These are phyloP conservation scores for Yarrowia sp. DNA, from an alignment of 805 yeast species.

Conservation along the genomic window DNA sequence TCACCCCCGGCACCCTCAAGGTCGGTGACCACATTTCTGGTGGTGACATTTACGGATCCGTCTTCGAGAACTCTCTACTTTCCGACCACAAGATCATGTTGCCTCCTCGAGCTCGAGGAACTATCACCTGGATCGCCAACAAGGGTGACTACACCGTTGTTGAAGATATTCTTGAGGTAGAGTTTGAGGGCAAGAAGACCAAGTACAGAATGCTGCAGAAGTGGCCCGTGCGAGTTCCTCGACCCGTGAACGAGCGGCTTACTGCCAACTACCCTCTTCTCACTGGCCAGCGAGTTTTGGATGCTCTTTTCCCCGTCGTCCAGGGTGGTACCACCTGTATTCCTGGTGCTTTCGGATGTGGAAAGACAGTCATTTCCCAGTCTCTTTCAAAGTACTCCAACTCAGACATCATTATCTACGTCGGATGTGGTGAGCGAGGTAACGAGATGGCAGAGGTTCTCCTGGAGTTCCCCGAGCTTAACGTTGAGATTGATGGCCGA, in stretches of 20 bases:
- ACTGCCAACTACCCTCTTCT: slow-evolving; percentile 92
- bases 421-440: slow-evolving; percentile 96
- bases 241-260: slow-evolving; percentile 94
- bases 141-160: slow-evolving; percentile 90
- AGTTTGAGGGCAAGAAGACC: slow-evolving; percentile 82
- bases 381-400: slow-evolving; percentile 95
- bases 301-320: slow-evolving; percentile 96
- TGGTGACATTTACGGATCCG: slow-evolving; percentile 94
- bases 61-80: slow-evolving; percentile 89
- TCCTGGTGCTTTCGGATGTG: slow-evolving; percentile 99
- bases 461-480: slow-evolving; percentile 99
- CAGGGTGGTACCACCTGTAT: slow-evolving; percentile 99
- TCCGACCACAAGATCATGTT: slow-evolving; percentile 90
- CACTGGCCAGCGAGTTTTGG: slow-evolving; percentile 98
- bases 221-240: slow-evolving; percentile 99
- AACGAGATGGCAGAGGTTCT: slow-evolving; percentile 99
- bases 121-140: slow-evolving; percentile 82
- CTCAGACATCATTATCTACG: slow-evolving; percentile 94
- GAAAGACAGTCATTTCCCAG: slow-evolving; percentile 97
- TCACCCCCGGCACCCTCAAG: slow-evolving; percentile 71
- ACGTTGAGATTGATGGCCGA: slow-evolving; percentile 84
- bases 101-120: slow-evolving; percentile 99
- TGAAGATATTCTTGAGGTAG: slow-evolving; percentile 87
- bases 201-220: slow-evolving; percentile 93
- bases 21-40: slow-evolving; percentile 98